Evolutionary conservation across 1,139 yeast genomes (phyloP).

Genomic region (Spathaspora sp.): DNA sequence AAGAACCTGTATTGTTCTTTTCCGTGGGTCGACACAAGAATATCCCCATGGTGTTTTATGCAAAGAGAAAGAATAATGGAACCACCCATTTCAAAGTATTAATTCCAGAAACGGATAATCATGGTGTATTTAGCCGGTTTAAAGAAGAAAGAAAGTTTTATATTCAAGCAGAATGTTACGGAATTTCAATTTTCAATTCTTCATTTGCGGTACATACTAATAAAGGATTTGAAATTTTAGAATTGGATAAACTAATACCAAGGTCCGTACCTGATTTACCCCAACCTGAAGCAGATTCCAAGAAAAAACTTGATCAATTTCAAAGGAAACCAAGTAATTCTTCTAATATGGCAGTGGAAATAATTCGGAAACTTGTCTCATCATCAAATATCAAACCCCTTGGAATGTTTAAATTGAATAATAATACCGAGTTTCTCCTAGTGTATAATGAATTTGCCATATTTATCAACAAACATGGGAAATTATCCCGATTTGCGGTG

Average conservation of each 20-base stretch:
- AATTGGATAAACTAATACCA: conserved; percentile 58
- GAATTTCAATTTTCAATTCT: conserved; percentile 57
- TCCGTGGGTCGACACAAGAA: conserved; percentile 62
- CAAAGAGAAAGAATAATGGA: conserved; percentile 48
- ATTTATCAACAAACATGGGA: conserved; percentile 67
- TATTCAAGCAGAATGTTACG: conserved; percentile 54
- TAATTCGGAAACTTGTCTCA: conserved; percentile 31
- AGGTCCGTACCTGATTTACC: conserved; percentile 49
- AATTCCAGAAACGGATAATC: conserved; percentile 50
- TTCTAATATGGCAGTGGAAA: conserved; percentile 22
- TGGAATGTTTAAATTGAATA: conserved; percentile 61
- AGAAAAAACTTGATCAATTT: conserved; percentile 25
- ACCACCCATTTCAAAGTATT: conserved; percentile 52
- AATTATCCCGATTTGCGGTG: conserved; percentile 54
- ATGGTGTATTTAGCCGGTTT: conserved; percentile 50
- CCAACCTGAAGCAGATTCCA: conserved; percentile 13
- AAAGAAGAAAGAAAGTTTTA: conserved; percentile 49
- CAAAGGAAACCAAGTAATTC: conserved; percentile 21
- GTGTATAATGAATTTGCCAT: conserved; percentile 76
- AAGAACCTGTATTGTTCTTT: conserved; percentile 49
- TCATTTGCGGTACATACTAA: conserved; percentile 66
- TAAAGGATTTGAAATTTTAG: conserved; percentile 67
- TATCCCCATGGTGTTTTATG: conserved; percentile 56
- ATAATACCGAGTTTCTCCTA: conserved; percentile 54
- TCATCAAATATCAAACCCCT: conserved; percentile 50